Conservation (phyloP, 1,284 basidiomycete species). For the Mycosarcoma mackinlayi region DNA sequence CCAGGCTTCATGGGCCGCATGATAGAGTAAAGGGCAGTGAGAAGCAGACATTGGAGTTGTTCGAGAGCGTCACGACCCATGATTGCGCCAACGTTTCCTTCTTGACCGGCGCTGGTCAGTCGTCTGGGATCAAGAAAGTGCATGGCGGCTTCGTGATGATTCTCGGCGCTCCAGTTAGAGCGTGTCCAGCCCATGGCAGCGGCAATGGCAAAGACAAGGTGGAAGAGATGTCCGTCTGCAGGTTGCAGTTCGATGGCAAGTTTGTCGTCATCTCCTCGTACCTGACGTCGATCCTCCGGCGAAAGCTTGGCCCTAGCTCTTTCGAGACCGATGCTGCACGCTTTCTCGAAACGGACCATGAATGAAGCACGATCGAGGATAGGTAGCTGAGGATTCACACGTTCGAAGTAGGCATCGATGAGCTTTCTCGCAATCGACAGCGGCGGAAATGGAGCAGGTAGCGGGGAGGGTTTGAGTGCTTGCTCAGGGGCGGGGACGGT, state of each 20-base stretch:
- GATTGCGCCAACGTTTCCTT: conserved; percentile 49
- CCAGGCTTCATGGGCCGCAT: conserved; percentile 52
- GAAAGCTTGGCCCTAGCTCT: conserved; percentile 30
- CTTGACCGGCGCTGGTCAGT: conserved; percentile 14
- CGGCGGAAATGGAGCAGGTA: conserved; percentile 47
- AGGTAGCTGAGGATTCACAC: conserved; percentile 49
- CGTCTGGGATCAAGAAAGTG: conserved; percentile 40
- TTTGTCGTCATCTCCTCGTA: conserved; percentile 28
- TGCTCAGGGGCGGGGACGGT: conserved; percentile 49
- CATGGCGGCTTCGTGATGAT: conserved; percentile 54
- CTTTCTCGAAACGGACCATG: conserved; percentile 42
- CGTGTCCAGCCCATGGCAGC: conserved; percentile 50
- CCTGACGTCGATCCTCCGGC: conserved; percentile 7
- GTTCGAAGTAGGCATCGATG: conserved; percentile 49
- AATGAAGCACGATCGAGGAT: conserved; percentile 41
- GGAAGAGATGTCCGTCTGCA: conserved; percentile 50
- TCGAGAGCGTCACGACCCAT: conserved; percentile 50
- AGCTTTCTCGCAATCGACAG: conserved; percentile 43
- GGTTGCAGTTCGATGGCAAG: conserved; percentile 44
- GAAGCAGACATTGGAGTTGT: conserved; percentile 46
- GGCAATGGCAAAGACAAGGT: conserved; percentile 51
- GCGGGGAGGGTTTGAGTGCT: conserved; percentile 38
- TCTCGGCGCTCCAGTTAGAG: conserved; percentile 46
- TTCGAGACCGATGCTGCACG: conserved; percentile 30
- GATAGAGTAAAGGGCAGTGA: conserved; percentile 51